Base-by-base conservation (phyloP, 2,329 filamentous ascomycete species). In the Lasiodiplodia hormozganensis region DNA sequence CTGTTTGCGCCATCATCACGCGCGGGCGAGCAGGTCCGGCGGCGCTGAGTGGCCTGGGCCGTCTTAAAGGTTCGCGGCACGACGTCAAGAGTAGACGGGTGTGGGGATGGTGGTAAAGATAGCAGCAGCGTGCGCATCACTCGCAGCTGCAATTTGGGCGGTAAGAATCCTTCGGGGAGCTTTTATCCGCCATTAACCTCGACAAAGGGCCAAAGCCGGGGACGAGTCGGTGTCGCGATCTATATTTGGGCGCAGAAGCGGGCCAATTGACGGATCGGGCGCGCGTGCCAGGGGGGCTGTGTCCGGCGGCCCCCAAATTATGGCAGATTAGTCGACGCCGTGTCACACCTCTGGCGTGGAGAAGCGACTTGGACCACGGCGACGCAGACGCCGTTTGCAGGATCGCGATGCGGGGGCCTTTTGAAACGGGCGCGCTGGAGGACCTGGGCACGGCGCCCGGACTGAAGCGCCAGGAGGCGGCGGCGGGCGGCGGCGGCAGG, bases 161-260 rank as follows among this genome's bases (percentile, higher is more conserved):
- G 60, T 51, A 51, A 64, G 60, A 64, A 64, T 64, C 60, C 60
- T 64, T 64, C 60, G 47, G 60, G 58, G 60, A 47, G 60, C 43
- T 52, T 64, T 64, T 64, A 64, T 64, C 47, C 43, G 60, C 60
- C 60, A 64, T 64, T 64, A 64, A 52, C n/a, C 43, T 43, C 40
- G 11, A 38, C 21, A 31, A n/a, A 28, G 53, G 25, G 34, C 28
- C 28, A 56, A 34, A 31, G 53, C 53, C 36, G 36, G 40, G 16
- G 18, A 28, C n/a, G 40, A 51, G 58, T 62, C 58, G 58, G 58
- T 62, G 58, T 51, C 38, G 23, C 3, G 40, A 28, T 28, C 60
- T 64, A 64, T 64, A 52, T 64, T 64, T 64, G 60, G 60, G 60
- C 28, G 28, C 43, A 25, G 23, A 64, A 52, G 60, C 60, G 60